phyloP scores from a whole-genome alignment of 805 yeast species.

The Schwanniomyces pseudopolymorphus region DNA sequence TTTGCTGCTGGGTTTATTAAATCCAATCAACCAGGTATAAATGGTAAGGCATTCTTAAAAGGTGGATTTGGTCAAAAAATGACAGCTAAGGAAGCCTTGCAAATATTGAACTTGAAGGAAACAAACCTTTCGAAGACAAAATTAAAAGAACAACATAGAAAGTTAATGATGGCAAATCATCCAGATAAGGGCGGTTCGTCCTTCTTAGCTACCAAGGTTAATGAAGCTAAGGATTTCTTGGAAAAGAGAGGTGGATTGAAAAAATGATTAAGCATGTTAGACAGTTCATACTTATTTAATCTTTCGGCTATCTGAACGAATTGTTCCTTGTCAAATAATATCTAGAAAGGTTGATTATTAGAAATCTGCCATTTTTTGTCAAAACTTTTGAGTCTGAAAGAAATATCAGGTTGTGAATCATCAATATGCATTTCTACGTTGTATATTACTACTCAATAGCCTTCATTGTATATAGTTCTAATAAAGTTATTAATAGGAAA shows the following conservation, averaged over 20 bases:
- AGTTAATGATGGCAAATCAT: slow-evolving; percentile 83
- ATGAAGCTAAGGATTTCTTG: slow-evolving; percentile 84
- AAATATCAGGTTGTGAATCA: not conserved
- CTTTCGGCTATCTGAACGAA: not conserved
- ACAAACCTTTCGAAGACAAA: slow-evolving; percentile 59
- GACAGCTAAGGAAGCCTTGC: slow-evolving; percentile 86
- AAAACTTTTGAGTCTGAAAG: not conserved
- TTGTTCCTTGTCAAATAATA: not conserved
- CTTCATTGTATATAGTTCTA: not conserved
- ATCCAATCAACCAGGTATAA: slow-evolving; percentile 63
- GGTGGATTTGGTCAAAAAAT: slow-evolving; percentile 94
- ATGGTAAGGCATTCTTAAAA: slow-evolving; percentile 66
- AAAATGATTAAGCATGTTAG: slow-evolving; percentile 22
- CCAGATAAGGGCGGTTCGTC: slow-evolving; percentile 96
- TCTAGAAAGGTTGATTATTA: not conserved
- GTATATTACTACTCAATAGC: not conserved
- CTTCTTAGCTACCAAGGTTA: slow-evolving; percentile 83
- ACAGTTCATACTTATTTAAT: not conserved
- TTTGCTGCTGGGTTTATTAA: slow-evolving; percentile 67
- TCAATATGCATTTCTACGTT: not conserved
- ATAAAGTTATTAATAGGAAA: not conserved
- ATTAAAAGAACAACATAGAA: slow-evolving; percentile 77
- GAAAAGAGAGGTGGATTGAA: slow-evolving; percentile 64
- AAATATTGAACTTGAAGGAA: slow-evolving; percentile 74
- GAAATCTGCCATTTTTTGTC: not conserved